These are phyloP conservation scores for Amylocarpus encephaloides DNA, from an alignment of 2,329 filamentous ascomycete genomes.

Conservation along the genomic window DNA sequence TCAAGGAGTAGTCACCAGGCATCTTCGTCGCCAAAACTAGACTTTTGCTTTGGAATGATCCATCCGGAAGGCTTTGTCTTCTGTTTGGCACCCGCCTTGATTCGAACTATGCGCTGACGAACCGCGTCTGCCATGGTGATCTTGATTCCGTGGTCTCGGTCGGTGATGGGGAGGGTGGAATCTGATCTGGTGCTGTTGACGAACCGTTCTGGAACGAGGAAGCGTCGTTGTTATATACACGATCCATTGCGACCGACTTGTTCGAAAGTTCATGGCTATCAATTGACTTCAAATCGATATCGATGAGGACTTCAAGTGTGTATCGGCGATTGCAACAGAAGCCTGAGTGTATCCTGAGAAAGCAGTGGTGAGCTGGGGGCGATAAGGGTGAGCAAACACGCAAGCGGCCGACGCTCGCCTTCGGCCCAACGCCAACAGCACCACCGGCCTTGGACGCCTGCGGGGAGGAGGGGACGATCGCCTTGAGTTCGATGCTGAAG, in stretches of 20 bases:
- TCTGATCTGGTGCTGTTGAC: neutral
- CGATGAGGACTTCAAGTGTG: conserved; percentile 4
- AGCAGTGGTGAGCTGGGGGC: conserved; percentile 12
- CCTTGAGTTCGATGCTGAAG: neutral
- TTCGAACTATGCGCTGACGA: conserved; percentile 25
- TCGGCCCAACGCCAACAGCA: conserved; percentile 6
- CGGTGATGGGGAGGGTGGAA: neutral
- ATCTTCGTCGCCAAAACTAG: conserved; percentile 36
- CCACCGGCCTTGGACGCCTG: neutral
- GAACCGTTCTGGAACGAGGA: conserved; percentile 7
- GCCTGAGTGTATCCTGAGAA: conserved; percentile 13
- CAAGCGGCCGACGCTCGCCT: conserved; percentile 16
- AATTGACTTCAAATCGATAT: neutral
- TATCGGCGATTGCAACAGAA: conserved; percentile 19
- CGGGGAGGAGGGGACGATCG: neutral
- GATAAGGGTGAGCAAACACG: conserved; percentile 13
- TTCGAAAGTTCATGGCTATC: conserved; percentile 1
- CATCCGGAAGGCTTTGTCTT: conserved; percentile 35
- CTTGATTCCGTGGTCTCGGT: neutral
- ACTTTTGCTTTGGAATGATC: conserved; percentile 35
- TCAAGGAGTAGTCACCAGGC: conserved; percentile 21
- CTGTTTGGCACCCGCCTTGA: conserved; percentile 30
- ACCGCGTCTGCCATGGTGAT: conserved; percentile 4
- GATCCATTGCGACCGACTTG: conserved; percentile 3
- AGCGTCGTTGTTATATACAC: conserved; percentile 19